Conservation (phyloP, 163 green algal genomes). For the Scenedesmus sp. region DNA sequence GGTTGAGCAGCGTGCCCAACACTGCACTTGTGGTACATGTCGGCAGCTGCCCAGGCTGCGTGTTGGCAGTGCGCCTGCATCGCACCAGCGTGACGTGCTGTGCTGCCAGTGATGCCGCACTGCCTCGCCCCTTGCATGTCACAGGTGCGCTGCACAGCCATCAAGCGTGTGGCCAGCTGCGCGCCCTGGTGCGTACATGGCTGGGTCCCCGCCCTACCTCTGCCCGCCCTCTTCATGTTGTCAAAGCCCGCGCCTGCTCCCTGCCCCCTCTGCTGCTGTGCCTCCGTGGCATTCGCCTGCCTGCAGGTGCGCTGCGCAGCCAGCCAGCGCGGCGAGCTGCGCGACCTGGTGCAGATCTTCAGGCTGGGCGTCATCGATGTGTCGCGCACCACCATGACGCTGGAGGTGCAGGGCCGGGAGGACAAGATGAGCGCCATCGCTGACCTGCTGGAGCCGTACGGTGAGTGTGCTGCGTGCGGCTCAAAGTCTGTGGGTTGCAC, state of each 20-base stretch:
- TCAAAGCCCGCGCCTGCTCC: no score
- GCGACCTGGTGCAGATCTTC: conserved; percentile 95
- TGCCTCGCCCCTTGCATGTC: neutral
- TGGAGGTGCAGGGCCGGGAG: conserved; percentile 93
- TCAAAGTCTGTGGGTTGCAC: no score
- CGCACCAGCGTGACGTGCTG: no score
- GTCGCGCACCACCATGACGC: conserved; percentile 83
- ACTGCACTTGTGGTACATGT: no score
- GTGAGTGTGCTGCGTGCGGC: conserved; percentile 56
- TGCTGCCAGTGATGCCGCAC: neutral
- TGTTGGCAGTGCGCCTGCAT: no score
- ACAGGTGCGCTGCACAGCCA: conserved; percentile 76
- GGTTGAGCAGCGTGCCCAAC: no score
- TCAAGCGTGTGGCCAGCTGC: conserved; percentile 86
- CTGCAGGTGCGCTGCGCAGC: conserved; percentile 76
- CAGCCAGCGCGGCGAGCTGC: conserved; percentile 86
- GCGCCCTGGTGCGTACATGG: conserved; percentile 86
- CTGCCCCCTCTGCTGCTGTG: conserved; percentile 58
- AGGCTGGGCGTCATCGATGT: conserved; percentile 91
- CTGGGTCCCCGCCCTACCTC: no score
- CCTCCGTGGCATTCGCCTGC: neutral
- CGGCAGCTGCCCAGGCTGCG: no score
- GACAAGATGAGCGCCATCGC: conserved; percentile 94
- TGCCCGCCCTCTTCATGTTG: no score
- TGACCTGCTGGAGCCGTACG: conserved; percentile 92